These are phyloP conservation scores for Periglandula ipomoeae DNA, from an alignment of 2,329 filamentous ascomycete species.

Conservation along the genomic window DNA sequence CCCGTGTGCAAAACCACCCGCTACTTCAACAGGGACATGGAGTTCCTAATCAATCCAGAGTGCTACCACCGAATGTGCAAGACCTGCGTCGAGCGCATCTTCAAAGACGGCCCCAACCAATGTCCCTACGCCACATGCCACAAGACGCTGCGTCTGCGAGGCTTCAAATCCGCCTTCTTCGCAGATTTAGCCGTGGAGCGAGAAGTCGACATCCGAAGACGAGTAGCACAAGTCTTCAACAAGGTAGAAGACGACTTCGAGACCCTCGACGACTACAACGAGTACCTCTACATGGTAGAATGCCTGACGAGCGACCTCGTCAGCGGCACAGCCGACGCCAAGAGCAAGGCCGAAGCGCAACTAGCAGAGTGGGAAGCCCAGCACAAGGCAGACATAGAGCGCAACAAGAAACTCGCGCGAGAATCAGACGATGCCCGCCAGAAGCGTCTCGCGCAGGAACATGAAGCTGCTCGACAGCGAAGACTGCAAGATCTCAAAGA, in stretches of 20 bases:
- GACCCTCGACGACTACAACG: conserved; percentile 72
- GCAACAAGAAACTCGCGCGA: conserved; percentile 44
- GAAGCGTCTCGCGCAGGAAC: conserved; percentile 52
- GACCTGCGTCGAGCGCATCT: conserved; percentile 89
- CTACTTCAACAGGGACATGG: conserved; percentile 89
- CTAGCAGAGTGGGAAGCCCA: conserved; percentile 58
- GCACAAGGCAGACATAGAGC: conserved; percentile 60
- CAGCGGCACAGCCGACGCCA: conserved; percentile 57
- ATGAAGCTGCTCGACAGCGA: conserved; percentile 51
- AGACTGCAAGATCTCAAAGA: conserved; percentile 56
- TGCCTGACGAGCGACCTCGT: conserved; percentile 84
- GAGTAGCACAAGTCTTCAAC: conserved; percentile 77
- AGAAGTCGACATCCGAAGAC: conserved; percentile 82
- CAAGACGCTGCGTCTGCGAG: conserved; percentile 74
- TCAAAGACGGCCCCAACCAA: conserved; percentile 81
- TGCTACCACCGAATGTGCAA: conserved; percentile 99
- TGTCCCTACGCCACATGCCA: conserved; percentile 87
- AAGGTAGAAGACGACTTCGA: conserved; percentile 87
- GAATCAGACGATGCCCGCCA: conserved; percentile 46
- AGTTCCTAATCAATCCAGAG: conserved; percentile 93
- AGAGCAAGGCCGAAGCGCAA: conserved; percentile 33
- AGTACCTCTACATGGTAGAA: conserved; percentile 91
- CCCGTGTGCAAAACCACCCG: conserved; percentile 95
- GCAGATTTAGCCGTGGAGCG: conserved; percentile 80
- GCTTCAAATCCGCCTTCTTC: conserved; percentile 84